Evolutionary conservation across 108 stramenopile genomes (phyloP).

Genomic region (Skeletonema tropicum): DNA sequence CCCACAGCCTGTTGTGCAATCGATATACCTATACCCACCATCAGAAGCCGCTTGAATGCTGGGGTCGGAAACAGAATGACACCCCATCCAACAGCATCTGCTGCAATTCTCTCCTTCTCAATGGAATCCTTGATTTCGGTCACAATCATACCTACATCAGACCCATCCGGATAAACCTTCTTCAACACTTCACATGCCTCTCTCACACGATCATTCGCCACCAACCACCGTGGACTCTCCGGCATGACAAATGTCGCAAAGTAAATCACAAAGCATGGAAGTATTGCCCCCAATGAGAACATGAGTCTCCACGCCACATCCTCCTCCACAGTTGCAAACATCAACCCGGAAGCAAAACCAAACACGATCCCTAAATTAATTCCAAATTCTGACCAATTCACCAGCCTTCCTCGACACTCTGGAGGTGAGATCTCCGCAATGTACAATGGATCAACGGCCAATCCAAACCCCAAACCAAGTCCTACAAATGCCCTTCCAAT

Average conservation of each 20-base stretch:
- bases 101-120: constrained; percentile 63
- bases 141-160: constrained; percentile 57
- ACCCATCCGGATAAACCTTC: constrained; percentile 70
- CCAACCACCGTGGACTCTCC: constrained; percentile 92
- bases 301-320: no score
- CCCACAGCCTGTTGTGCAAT: constrained; percentile 89
- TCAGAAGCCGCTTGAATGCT: constrained; percentile 78
- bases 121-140: constrained; percentile 75
- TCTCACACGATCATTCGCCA: constrained; percentile 56
- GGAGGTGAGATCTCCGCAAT: constrained; percentile 84
- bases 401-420: constrained; percentile 74
- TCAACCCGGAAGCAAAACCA: constrained; percentile 54
- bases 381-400: constrained; percentile 84
- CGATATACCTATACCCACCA: constrained; percentile 83
- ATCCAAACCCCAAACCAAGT: constrained; percentile 85
- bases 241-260: constrained; percentile 77
- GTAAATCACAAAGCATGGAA: constrained; percentile 72
- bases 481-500: constrained; percentile 81
- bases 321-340: no score
- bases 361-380: constrained; percentile 79
- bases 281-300: constrained; percentile 66
- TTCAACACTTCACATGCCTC: constrained; percentile 63
- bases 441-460: constrained; percentile 87
- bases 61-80: constrained; percentile 79
- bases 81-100: constrained; percentile 76